Conservation (phyloP, 2,329 filamentous ascomycete genomes). For the Sporothrix brasiliensis region DNA sequence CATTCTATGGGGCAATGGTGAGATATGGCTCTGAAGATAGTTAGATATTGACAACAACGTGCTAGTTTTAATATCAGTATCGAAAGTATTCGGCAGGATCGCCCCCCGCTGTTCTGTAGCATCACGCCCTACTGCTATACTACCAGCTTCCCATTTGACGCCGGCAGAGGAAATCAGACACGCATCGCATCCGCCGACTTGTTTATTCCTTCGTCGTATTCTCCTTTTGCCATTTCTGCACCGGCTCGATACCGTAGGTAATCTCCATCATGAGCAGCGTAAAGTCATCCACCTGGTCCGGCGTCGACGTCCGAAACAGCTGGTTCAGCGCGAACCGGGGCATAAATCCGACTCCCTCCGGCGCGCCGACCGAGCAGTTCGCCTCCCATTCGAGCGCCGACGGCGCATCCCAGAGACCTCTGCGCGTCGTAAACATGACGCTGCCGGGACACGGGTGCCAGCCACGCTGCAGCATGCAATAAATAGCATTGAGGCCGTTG, state of each 20-base stretch:
- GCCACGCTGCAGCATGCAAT: conserved; percentile 37
- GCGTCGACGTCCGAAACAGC: conserved; percentile 29
- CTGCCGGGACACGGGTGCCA: conserved; percentile 38
- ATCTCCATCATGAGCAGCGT: conserved; percentile 32
- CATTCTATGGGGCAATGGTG: too few relatives aligned
- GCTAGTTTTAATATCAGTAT: too few relatives aligned
- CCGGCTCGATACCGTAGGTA: conserved; percentile 33
- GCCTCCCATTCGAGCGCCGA: conserved; percentile 38
- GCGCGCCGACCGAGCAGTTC: conserved; percentile 10
- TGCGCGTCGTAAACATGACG: conserved; percentile 37
- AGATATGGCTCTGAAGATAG: too few relatives aligned
- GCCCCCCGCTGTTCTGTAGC: too few relatives aligned
- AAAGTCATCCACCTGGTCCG: conserved; percentile 36
- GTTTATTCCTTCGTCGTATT: background rate
- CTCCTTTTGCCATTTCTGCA: conserved; percentile 32
- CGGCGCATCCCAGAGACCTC: conserved; percentile 40
- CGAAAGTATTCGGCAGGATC: too few relatives aligned
- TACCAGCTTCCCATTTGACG: too few relatives aligned
- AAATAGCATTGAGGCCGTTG: conserved; percentile 35
- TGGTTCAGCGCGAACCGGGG: conserved; percentile 31
- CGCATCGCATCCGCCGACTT: background rate
- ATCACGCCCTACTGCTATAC: too few relatives aligned
- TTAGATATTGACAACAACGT: too few relatives aligned
- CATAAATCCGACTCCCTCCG: conserved; percentile 23
- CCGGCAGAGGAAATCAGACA: conserved; percentile 26